phyloP scores from a whole-genome alignment of 2,329 filamentous ascomycete species.

The Graphium sp. region DNA sequence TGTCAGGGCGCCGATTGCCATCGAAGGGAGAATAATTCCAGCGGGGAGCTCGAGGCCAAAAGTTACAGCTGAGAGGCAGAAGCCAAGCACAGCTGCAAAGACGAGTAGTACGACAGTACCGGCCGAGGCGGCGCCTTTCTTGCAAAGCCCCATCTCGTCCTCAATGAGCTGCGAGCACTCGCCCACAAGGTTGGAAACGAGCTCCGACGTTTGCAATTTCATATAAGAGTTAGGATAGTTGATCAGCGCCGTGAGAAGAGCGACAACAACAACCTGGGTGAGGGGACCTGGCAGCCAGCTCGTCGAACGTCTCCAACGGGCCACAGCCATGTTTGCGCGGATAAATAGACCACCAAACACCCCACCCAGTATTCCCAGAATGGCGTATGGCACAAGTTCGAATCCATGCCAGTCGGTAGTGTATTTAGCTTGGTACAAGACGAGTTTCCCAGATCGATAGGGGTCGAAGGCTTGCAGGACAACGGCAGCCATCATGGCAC shows the following conservation, averaged over 20 bases:
- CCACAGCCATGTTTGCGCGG: slow-evolving; percentile 78
- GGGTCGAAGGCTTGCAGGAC: slow-evolving; percentile 86
- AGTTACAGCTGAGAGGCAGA: slow-evolving; percentile 71
- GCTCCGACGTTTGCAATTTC: slow-evolving; percentile 78
- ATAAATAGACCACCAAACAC: slow-evolving; percentile 91
- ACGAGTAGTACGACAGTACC: slow-evolving; percentile 71
- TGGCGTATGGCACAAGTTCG: slow-evolving; percentile 72
- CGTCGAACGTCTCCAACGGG: slow-evolving; percentile 57
- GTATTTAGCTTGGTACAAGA: slow-evolving; percentile 91
- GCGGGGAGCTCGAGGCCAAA: slow-evolving; percentile 92
- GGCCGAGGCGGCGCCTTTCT: slow-evolving; percentile 66
- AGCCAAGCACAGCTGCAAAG: slow-evolving; percentile 67
- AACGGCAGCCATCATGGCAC: slow-evolving; percentile 95
- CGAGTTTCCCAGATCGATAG: slow-evolving; percentile 87
- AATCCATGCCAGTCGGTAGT: slow-evolving; percentile 87
- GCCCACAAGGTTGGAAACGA: slow-evolving; percentile 81
- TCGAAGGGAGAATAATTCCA: slow-evolving; percentile 87
- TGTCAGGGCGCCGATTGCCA: slow-evolving; percentile 84
- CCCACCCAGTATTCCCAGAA: slow-evolving; percentile 81
- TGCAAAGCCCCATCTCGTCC: slow-evolving; percentile 82
- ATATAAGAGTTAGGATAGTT: slow-evolving; percentile 97
- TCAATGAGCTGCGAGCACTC: slow-evolving; percentile 73
- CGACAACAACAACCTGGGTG: slow-evolving; percentile 62
- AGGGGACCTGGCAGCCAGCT: slow-evolving; percentile 57
- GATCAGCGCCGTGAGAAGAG: slow-evolving; percentile 68